Evolutionary conservation across 805 yeast genomes (phyloP).

Genomic region (Suhomyces sp.): DNA sequence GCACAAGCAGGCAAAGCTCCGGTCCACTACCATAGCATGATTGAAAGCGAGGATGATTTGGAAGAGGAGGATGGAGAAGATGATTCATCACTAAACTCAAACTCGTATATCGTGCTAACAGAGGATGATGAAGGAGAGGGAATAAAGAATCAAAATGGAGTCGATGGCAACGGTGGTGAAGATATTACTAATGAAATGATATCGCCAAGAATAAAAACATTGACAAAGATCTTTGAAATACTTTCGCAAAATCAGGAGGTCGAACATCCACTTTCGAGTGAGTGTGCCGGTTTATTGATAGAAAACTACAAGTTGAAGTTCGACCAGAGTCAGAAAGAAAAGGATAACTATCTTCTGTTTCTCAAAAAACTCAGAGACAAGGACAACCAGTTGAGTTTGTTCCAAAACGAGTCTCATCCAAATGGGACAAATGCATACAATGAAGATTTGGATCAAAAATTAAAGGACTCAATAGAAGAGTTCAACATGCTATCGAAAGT

Average conservation of each 20-base stretch:
- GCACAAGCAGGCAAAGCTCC: constrained; percentile 22
- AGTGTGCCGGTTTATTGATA: constrained; percentile 70
- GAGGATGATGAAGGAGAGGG: constrained; percentile 7
- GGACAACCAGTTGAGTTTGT: constrained; percentile 14
- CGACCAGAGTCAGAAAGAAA: constrained; percentile 71
- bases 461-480: constrained; percentile 43
- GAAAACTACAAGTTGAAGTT: constrained; percentile 66
- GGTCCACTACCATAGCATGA: constrained; percentile 25
- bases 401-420: constrained; percentile 8
- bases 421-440: constrained; percentile 1
- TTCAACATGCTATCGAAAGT: constrained; percentile 40
- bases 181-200: constrained; percentile 31
- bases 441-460: constrained; percentile 43
- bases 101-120: constrained; percentile 12
- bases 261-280: constrained; percentile 82
- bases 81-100: constrained; percentile 1
- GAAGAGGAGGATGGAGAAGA: constrained; percentile 17
- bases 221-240: constrained; percentile 68
- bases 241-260: constrained; percentile 69
- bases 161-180: constrained; percentile 6
- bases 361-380: constrained; percentile 59
- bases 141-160: constrained; percentile 5
- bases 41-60: constrained; percentile 28
- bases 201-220: constrained; percentile 49
- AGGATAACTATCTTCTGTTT: constrained; percentile 75